Conservation (phyloP, 352 stramenopile species). For the Phytophthora tubulina region DNA sequence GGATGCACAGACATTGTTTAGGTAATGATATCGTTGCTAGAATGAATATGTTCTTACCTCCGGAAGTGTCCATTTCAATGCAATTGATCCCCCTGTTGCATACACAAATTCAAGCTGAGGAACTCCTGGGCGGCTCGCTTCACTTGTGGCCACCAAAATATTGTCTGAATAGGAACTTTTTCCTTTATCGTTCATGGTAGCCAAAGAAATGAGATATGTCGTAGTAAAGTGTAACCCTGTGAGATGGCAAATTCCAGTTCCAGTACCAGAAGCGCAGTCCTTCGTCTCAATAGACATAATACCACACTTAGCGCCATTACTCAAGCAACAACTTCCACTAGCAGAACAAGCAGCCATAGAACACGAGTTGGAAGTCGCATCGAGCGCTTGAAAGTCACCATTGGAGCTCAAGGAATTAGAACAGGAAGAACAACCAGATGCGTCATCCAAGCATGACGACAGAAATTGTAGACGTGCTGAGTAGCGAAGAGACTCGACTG, state of each 20-base stretch:
- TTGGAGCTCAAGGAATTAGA: conserved; percentile 19
- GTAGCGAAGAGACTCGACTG: conserved; percentile 30
- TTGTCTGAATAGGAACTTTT: conserved; percentile 36
- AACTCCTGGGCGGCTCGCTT: conserved; percentile 31
- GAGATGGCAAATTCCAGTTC: conserved; percentile 28
- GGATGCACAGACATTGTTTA: conserved; percentile 1
- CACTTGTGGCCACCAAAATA: conserved; percentile 26
- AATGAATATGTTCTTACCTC: conserved; percentile 35
- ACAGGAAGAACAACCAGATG: conserved; percentile 37
- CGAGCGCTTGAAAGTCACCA: background rate
- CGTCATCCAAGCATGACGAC: conserved; percentile 31
- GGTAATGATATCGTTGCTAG: background rate
- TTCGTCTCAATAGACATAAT: conserved; percentile 13
- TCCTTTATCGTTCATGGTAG: conserved; percentile 47
- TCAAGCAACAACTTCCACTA: conserved; percentile 33
- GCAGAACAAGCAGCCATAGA: conserved; percentile 8
- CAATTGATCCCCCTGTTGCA: conserved; percentile 46
- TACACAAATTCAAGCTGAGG: conserved; percentile 35
- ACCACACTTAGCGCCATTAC: conserved; percentile 33
- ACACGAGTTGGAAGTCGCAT: conserved; percentile 14
- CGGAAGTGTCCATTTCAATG: conserved; percentile 45
- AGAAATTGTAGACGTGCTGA: conserved; percentile 34
- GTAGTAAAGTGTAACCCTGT: conserved; percentile 43
- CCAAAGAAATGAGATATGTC: conserved; percentile 41
- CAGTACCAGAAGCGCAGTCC: conserved; percentile 17